Base-by-base conservation (phyloP, 495 filamentous ascomycete species). In the Lasiosphaeria miniovina region DNA sequence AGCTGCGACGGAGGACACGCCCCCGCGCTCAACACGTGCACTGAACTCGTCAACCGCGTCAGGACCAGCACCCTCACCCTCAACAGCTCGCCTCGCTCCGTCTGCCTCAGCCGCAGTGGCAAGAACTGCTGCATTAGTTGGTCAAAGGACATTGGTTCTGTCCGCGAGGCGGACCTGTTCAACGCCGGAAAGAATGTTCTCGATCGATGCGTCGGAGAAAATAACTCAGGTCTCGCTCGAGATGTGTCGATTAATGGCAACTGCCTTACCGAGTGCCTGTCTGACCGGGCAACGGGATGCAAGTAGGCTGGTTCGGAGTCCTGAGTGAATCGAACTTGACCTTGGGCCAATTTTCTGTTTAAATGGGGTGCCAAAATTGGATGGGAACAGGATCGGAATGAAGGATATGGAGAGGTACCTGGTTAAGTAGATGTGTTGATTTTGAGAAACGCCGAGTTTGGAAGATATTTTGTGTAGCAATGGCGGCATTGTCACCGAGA, bases 121-220 rank as follows among this genome's bases (percentile, higher is more conserved):
- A 12, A 41, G 15, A 24, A 55, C 36, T 55, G 53, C 53, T 55
- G 53, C 53, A 55, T 55, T 17, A 55, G 34, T 36, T 55, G 53
- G 53, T 15, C 38, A 3, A 55, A 36, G 8, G 35, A 41, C 15
- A 41, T 55, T 31, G 15, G 32, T 17, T 15, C 15, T 7, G 53
- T 41, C 15, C 53, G 41, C 36, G 36, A 41, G 17, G 11, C 10
- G 3, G 36, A 55, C 10, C 34, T 55, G 36, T 41, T 40, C 10
- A 8, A 15, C 17, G 53, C 53, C 36, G 53, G 35, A 7, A 14
- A 14, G 53, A 55, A 41, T 7, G 15, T n/a, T 34, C 53, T 55
- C 11, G 41, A 55, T 36, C 36, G 53, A 7, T 55, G 53, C 32
- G 53, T 55, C n/a, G 41, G 53, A n/a, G 14, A 45, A 7, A 55